These are phyloP conservation scores for Colletotrichum camelliae DNA, from an alignment of 2,329 filamentous ascomycete genomes.

Conservation along the genomic window DNA sequence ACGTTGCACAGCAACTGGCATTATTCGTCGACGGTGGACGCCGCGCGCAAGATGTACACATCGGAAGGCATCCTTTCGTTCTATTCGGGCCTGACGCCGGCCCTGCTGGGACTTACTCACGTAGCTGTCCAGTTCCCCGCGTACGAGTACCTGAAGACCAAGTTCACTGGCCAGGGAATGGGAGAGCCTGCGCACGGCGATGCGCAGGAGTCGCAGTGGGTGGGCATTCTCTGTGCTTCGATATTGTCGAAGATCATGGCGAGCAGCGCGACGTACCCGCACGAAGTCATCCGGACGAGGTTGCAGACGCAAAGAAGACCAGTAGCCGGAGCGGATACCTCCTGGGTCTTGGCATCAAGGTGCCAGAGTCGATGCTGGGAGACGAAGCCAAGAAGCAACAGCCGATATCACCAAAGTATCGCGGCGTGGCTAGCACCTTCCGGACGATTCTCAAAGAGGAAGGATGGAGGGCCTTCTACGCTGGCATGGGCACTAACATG, in stretches of 20 bases:
- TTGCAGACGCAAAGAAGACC: conserved; percentile 91
- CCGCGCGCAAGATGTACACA: conserved; percentile 93
- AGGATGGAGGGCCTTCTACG: conserved; percentile 96
- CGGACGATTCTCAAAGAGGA: conserved; percentile 87
- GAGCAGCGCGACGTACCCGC: conserved; percentile 94
- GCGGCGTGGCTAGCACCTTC: conserved; percentile 81
- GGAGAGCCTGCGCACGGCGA: conserved; percentile 66
- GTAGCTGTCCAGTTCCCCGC: conserved; percentile 97
- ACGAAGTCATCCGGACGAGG: conserved; percentile 93
- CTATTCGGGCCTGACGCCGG: conserved; percentile 93
- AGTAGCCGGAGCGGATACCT: conserved; percentile 57
- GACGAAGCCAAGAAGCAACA: conserved; percentile 31
- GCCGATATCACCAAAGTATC: conserved; percentile 63
- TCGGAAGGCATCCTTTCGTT: conserved; percentile 89
- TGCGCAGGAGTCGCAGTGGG: conserved; percentile 71
- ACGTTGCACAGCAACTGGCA: conserved; percentile 79
- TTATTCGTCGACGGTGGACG: conserved; percentile 88
- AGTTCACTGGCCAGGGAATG: conserved; percentile 89
- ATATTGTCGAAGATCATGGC: conserved; percentile 94
- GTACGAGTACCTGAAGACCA: conserved; percentile 91
- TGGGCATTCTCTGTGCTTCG: conserved; percentile 85
- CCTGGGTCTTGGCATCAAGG: conserved; percentile 53
- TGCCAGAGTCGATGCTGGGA: conserved; percentile 48
- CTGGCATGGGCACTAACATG: conserved; percentile 97
- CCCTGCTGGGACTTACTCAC: conserved; percentile 88